Evolutionary conservation across 2,329 filamentous ascomycete species (phyloP), one percentile per base, ranked within the genome.

Genomic region (Calonectria leucothoes): DNA sequence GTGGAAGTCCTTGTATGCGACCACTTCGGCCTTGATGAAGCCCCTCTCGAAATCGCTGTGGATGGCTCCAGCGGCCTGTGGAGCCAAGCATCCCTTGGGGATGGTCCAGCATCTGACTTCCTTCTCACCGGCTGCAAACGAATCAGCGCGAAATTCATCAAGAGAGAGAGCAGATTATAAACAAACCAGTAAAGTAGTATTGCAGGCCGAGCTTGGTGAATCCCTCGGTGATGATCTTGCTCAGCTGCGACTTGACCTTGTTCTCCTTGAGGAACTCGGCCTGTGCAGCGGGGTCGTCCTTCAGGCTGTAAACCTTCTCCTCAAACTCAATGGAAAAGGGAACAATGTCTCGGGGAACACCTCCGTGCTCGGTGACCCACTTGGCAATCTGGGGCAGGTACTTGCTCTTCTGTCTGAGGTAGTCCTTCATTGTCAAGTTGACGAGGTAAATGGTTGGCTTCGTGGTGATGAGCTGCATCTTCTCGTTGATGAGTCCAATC

Each of bases 371-470:
- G 6, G 83, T 85, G 3, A 87, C 85, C 86, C 86, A 87, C 75
- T 86, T 85, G 52, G 84, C 84, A n/a, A 87, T 87, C 17, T 77
- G 67, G 3, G 85, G 84, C 23, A 87, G 83, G 61, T 87, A 87
- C 79, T 87, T 87, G 82, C 84, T 84, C 81, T 87, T 87, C 71
- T 87, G 86, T 42, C 86, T 76, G 31, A 87, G 81, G 78, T 87
- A 87, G 73, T 87, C 86, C 80, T 87, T 87, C 86, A 87, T 86
- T 2, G 85, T 86, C 68, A 87, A 70, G 77, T 87, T 87, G 67
- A 87, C 85, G 35, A 87, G 84, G 78, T 87, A 87, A 74, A 87
- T 86, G 57, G 79, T 79, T 14, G 86, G 86, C 79, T 87, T 87
- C 17, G 86, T 87, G 33, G 86, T 87, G 76, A 87, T 87, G 3